These are phyloP conservation scores for Lyophyllum semitale DNA, from an alignment of 768 basidiomycete genomes.

Conservation along the genomic window DNA sequence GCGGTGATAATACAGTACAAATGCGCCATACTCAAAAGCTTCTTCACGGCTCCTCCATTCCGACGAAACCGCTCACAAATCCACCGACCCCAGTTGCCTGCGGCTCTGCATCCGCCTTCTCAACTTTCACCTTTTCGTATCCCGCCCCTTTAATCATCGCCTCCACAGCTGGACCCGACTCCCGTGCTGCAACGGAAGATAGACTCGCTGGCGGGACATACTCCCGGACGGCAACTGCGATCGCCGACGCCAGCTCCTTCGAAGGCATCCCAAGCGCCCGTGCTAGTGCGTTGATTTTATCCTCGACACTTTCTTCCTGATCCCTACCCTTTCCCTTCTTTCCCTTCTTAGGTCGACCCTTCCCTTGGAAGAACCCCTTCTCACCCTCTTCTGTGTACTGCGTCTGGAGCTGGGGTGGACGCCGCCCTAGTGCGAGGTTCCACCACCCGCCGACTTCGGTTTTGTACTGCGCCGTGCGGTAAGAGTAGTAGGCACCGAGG, in stretches of 20 bases:
- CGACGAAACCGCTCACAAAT: conserved; percentile 40
- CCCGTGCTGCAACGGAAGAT: conserved; percentile 51
- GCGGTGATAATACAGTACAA: no score
- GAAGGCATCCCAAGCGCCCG: conserved; percentile 62
- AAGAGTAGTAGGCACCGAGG: conserved; percentile 52
- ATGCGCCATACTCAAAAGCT: neutral
- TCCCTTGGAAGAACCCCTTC: conserved; percentile 3
- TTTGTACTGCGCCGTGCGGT: conserved; percentile 49
- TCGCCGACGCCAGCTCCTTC: conserved; percentile 61
- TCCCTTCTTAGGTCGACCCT: conserved; percentile 7
- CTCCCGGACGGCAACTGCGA: conserved; percentile 59
- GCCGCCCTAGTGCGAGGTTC: conserved; percentile 47
- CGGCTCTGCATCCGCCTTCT: conserved; percentile 6
- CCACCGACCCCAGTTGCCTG: conserved; percentile 25
- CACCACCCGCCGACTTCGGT: conserved; percentile 63
- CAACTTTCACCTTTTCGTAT: conserved; percentile 14
- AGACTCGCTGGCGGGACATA: conserved; percentile 63
- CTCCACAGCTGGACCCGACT: conserved; percentile 46
- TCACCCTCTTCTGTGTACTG: neutral
- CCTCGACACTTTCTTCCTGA: conserved; percentile 43
- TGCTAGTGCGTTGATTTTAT: conserved; percentile 60
- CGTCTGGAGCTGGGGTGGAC: conserved; percentile 23
- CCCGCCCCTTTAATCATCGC: conserved; percentile 31
- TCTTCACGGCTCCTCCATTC: conserved; percentile 46
- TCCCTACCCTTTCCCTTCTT: neutral